A percentile compares a stretch with the other conserved stretches of the same genome.
Conservation (phyloP, 2,329 filamentous ascomycete genomes). For the Pyrenophora tritici-repentis region DNA sequence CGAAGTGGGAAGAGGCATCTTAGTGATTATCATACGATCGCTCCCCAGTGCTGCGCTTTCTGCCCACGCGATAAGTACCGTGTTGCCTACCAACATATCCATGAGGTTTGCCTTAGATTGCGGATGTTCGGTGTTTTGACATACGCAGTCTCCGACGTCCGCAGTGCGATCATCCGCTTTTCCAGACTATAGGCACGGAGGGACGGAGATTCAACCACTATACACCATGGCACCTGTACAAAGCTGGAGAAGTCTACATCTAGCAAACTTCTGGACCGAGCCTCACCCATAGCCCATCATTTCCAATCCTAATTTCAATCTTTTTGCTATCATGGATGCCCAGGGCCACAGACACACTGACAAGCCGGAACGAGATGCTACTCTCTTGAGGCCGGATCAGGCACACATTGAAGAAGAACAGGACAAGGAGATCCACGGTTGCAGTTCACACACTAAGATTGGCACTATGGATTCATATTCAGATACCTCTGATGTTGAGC, state of each 20-base stretch:
- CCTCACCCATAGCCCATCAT: not conserved
- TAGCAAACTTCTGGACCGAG: not conserved
- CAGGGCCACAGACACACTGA: constrained; percentile 59
- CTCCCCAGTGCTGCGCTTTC: too few species aligned
- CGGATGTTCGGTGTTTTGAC: too few species aligned
- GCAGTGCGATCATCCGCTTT: constrained; percentile 15
- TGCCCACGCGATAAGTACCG: too few species aligned
- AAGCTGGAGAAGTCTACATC: too few species aligned
- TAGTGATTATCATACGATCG: too few species aligned
- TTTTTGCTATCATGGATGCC: constrained; percentile 50
- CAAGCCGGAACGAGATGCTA: constrained; percentile 61
- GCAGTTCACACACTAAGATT: constrained; percentile 64
- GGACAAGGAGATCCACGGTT: constrained; percentile 49
- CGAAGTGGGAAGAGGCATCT: too few species aligned
- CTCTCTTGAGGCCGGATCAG: constrained; percentile 45
- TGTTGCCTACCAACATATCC: too few species aligned
- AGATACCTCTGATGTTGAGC: constrained; percentile 44
- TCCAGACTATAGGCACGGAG: constrained; percentile 5
- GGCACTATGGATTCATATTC: constrained; percentile 54
- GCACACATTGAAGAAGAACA: constrained; percentile 47
- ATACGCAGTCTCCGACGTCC: not conserved
- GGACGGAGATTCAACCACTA: constrained; percentile 2
- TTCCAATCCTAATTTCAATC: not conserved
- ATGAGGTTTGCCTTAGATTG: too few species aligned
- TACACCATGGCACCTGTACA: not conserved